phyloP scores from a whole-genome alignment of 2,329 filamentous ascomycete genomes.

The Dactylellina haptotyla region DNA sequence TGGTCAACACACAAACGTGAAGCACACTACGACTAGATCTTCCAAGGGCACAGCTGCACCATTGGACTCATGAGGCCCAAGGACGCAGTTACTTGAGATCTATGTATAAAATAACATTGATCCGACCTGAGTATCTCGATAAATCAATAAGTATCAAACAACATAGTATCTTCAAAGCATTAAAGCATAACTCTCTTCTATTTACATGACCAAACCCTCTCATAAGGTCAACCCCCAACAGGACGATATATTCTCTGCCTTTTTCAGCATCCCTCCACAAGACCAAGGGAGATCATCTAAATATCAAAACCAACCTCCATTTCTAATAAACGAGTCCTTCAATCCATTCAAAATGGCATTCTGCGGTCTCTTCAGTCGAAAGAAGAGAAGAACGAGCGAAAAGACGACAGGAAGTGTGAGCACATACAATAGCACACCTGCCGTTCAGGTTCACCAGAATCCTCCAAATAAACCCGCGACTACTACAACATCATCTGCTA shows the following conservation, averaged over 20 bases:
- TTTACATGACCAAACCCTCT: slow-evolving; percentile 10
- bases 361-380: slow-evolving; percentile 28
- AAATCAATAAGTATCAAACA: no score
- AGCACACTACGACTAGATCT: background rate
- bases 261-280: slow-evolving; percentile 11
- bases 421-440: background rate
- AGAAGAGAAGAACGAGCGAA: slow-evolving; percentile 5
- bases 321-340: background rate
- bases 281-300: background rate
- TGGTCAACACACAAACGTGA: background rate
- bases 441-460: background rate
- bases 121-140: no score
- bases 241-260: slow-evolving; percentile 9
- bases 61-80: background rate
- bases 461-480: background rate
- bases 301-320: slow-evolving; percentile 3
- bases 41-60: background rate
- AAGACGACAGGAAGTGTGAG: background rate
- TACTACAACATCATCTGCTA: background rate
- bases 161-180: no score
- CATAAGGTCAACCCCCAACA: background rate
- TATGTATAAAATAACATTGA: no score
- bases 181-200: no score
- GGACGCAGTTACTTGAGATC: no score
- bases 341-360: slow-evolving; percentile 29